Evolutionary conservation across 495 filamentous ascomycete genomes (phyloP).

Genomic region (Parathielavia hyrcaniae): DNA sequence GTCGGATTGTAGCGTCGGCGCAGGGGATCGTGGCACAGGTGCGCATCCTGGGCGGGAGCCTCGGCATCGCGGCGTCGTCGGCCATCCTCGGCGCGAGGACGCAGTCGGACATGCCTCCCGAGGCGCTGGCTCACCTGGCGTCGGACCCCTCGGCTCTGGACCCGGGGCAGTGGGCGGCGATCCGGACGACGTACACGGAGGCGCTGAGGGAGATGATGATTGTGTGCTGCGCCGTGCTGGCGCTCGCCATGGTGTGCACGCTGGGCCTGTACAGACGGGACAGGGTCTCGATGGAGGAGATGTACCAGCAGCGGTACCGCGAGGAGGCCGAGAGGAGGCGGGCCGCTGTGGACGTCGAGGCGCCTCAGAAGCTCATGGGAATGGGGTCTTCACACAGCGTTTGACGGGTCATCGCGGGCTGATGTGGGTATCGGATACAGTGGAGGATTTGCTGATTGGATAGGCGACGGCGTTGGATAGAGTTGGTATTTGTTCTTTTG

Average conservation of each 20-base stretch:
- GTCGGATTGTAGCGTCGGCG: constrained; percentile 35
- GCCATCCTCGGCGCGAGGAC: constrained; percentile 37
- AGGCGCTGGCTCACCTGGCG: constrained; percentile 26
- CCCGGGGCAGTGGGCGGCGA: constrained; percentile 14
- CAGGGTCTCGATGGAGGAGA: constrained; percentile 24
- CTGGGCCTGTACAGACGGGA: constrained; percentile 30
- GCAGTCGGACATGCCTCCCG: constrained; percentile 18
- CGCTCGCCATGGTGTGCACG: constrained; percentile 27
- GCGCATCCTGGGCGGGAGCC: constrained; percentile 48
- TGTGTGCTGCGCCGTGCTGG: constrained; percentile 33
- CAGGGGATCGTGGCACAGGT: constrained; percentile 49
- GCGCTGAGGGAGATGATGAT: constrained; percentile 40
- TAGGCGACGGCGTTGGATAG: too few relatives aligned
- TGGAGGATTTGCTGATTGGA: too few relatives aligned
- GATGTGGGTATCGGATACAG: too few relatives aligned
- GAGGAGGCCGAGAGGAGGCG: constrained; percentile 18
- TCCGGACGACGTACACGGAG: constrained; percentile 32
- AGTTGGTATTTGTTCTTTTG: too few relatives aligned
- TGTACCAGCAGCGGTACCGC: constrained; percentile 20
- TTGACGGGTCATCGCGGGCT: too few relatives aligned
- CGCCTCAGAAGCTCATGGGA: background rate
- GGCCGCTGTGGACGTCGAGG: background rate
- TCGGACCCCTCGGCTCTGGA: constrained; percentile 4
- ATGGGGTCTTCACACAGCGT: too few relatives aligned
- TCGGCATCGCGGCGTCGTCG: constrained; percentile 48